Conservation (phyloP, 2,329 filamentous ascomycete genomes). For the Lachnellula hyalina region DNA sequence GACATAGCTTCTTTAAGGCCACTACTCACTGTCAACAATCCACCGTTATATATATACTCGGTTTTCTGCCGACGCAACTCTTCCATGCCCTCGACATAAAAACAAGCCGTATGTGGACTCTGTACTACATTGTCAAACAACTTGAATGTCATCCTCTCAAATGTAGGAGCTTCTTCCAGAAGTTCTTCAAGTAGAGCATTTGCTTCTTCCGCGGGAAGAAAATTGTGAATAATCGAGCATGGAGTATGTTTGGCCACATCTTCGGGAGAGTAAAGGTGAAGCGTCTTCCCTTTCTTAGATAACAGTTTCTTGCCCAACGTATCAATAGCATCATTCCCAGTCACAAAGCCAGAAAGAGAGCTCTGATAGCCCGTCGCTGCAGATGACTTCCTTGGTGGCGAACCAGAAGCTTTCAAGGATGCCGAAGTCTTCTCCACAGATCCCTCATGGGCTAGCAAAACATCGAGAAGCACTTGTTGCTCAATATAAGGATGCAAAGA, state of each 20-base stretch:
- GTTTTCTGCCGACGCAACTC: slow-evolving; percentile 66
- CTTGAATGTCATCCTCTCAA: slow-evolving; percentile 69
- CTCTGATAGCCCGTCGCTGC: slow-evolving; percentile 50
- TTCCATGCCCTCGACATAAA: slow-evolving; percentile 72
- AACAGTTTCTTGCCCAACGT: slow-evolving; percentile 42
- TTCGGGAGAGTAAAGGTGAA: slow-evolving; percentile 76
- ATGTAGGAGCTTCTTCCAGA: slow-evolving; percentile 65
- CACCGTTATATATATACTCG: slow-evolving; percentile 84
- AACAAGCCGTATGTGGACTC: slow-evolving; percentile 76
- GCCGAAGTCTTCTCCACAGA: slow-evolving; percentile 62
- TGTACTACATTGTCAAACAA: slow-evolving; percentile 83
- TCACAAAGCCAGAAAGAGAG: slow-evolving; percentile 51
- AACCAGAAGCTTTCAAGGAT: slow-evolving; percentile 39
- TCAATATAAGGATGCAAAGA: slow-evolving; percentile 65
- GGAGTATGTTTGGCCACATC: slow-evolving; percentile 82
- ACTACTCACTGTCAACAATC: slow-evolving; percentile 52
- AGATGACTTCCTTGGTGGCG: slow-evolving; percentile 27
- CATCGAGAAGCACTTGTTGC: slow-evolving; percentile 67
- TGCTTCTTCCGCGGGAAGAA: slow-evolving; percentile 67
- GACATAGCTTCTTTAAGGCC: neutral
- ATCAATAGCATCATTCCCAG: slow-evolving; percentile 2
- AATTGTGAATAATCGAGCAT: slow-evolving; percentile 89
- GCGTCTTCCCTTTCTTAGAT: slow-evolving; percentile 72
- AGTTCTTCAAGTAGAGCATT: slow-evolving; percentile 71
- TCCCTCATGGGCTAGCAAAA: slow-evolving; percentile 72